Conservation (phyloP, 805 yeast species). For the Ogataea siamensis region DNA sequence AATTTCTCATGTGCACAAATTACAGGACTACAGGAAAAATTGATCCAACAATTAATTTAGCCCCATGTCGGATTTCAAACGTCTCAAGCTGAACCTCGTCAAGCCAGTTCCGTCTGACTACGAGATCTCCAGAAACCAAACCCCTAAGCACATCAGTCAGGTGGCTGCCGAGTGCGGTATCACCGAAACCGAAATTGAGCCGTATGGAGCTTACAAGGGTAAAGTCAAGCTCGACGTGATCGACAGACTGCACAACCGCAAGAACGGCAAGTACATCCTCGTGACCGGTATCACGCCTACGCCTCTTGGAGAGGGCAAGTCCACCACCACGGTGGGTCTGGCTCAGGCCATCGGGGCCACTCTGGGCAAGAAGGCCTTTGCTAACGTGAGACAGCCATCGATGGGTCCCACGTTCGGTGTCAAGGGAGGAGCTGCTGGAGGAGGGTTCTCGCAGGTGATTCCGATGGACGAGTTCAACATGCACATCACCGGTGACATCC, state of each 20-base stretch:
- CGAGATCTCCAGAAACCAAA: slow-evolving; percentile 84
- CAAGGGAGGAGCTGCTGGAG: slow-evolving; percentile 99
- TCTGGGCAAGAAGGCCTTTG: slow-evolving; percentile 76
- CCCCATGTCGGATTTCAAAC: slow-evolving; percentile 36
- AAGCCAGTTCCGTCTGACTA: slow-evolving; percentile 88
- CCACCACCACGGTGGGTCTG: slow-evolving; percentile 92
- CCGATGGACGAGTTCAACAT: slow-evolving; percentile 99
- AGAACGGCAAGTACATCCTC: slow-evolving; percentile 81
- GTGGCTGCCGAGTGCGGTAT: slow-evolving; percentile 85
- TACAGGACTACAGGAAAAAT: slow-evolving; percentile 12
- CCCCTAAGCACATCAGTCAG: slow-evolving; percentile 74
- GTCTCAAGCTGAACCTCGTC: slow-evolving; percentile 36
- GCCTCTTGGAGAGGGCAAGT: slow-evolving; percentile 96
- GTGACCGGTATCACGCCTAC: slow-evolving; percentile 99
- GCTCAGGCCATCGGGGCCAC: slow-evolving; percentile 98
- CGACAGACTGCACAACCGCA: slow-evolving; percentile 60
- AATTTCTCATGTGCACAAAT: slow-evolving; percentile 6
- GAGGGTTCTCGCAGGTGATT: slow-evolving; percentile 95
- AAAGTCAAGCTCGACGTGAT: slow-evolving; percentile 71
- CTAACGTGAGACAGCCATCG: slow-evolving; percentile 95
- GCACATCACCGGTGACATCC: slow-evolving; percentile 97
- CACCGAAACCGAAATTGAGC: slow-evolving; percentile 74
- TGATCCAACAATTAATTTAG: slow-evolving; percentile 12
- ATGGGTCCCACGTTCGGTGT: slow-evolving; percentile 99
- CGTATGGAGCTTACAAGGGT: slow-evolving; percentile 86